These are phyloP conservation scores for Dryas drummondii DNA, from an alignment of 306 rosid genomes.

Conservation along the genomic window DNA sequence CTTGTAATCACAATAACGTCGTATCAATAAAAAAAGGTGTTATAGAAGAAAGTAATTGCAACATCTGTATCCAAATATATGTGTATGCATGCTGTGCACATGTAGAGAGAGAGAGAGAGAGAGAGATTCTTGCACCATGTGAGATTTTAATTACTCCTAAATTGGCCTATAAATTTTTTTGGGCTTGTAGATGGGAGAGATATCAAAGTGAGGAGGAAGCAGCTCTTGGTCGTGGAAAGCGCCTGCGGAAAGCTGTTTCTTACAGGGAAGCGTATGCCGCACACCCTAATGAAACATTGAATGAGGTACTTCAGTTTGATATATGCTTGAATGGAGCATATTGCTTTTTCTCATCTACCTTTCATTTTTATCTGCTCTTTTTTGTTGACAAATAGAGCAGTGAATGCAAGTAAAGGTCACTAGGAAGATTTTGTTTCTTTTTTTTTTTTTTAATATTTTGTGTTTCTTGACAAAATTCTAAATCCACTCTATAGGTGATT, in stretches of 20 bases:
- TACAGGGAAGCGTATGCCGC: slow-evolving; percentile 91
- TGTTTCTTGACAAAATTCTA: neutral
- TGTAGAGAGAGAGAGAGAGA: no score
- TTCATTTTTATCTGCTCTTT: slow-evolving; percentile 17
- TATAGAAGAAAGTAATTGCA: no score
- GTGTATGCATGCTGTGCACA: no score
- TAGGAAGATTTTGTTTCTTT: neutral
- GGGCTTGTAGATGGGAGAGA: slow-evolving; percentile 84
- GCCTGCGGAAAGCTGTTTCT: slow-evolving; percentile 92
- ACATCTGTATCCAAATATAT: no score
- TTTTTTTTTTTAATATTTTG: neutral
- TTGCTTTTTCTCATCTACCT: slow-evolving; percentile 11
- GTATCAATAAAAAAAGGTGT: no score
- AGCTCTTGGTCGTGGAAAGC: slow-evolving; percentile 96
- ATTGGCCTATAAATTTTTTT: slow-evolving; percentile 8
- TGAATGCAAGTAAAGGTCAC: neutral
- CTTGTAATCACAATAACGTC: no score
- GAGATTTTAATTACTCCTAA: neutral
- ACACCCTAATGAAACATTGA: slow-evolving; percentile 73
- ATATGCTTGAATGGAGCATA: slow-evolving; percentile 29
- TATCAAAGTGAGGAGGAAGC: slow-evolving; percentile 99
- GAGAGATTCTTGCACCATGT: no score
- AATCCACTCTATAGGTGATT: neutral
- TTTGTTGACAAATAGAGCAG: neutral
- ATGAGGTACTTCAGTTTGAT: slow-evolving; percentile 61